Evolutionary conservation across 371 early-diverging fungal genomes (phyloP), one percentile per base, ranked within the genome.

Genomic region (Mucor lusitanicus): DNA sequence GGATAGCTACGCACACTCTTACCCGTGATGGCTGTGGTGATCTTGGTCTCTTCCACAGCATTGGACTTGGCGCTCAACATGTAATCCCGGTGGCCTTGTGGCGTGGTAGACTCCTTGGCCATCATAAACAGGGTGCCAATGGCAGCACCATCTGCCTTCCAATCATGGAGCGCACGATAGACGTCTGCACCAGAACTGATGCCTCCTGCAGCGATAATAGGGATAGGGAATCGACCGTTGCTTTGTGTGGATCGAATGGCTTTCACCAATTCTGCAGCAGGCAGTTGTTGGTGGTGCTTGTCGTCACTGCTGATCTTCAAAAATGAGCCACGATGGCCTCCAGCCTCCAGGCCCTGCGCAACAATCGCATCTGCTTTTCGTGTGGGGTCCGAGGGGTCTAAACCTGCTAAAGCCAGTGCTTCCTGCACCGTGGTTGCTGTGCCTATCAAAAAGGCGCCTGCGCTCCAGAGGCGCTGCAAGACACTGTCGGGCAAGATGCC

Each of bases 191-290:
- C 77, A 19, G 60, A 67, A 35, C 72, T 74, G 17, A 83, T 62
- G n/a, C 83, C 83, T 25, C 83, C 83, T 2, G 83, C 83, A 27
- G 83, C 79, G 15, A 83, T 30, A 12, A 83, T 48, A 3, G 83
- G 79, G 0, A 80, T 48, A 27, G 60, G 46, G 19, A 37, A 30
- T 27, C 44, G 35, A 6, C 19, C n/a, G 0, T 9, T 13, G 6
- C 15, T 9, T 3, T 17, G 19, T 9, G 70, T 40, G 2, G 35
- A 23, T 23, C 54, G 59, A 23, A 82, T 62, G 0, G 59, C 44
- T 25, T 62, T 50, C 1, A 72, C 64, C 39, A 82, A 33, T 0
- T 73, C 65, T 17, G 27, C 42, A 3, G 71, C 67, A 2, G 75
- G 53, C 56, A 74, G 23, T 32, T 77, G 76, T 21, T 46, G 53